A percentile compares a stretch with the other conserved stretches of the same genome.
Conservation (phyloP, 164 flowering plant genomes). For the Vitis labrusca region DNA sequence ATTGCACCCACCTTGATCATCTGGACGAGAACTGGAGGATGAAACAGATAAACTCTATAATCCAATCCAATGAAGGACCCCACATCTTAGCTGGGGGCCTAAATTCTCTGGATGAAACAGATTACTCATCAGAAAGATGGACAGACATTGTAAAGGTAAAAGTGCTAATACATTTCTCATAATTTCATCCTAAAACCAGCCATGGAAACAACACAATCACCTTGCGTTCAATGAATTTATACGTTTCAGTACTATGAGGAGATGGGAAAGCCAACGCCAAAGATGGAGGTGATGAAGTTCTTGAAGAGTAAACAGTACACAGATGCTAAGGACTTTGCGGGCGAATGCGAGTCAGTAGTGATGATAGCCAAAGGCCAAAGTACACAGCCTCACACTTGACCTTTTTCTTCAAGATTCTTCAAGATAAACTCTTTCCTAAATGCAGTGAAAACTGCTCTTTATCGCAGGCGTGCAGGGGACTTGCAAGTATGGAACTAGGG, state of each 20-base stretch:
- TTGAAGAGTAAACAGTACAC: constrained; percentile 66
- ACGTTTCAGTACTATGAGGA: constrained; percentile 80
- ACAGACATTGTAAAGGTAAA: constrained; percentile 84
- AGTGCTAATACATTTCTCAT: not conserved
- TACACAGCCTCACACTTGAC: constrained; percentile 14
- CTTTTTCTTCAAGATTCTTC: not conserved
- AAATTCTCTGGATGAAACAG: constrained; percentile 86
- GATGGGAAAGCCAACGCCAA: constrained; percentile 92
- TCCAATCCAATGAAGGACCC: constrained; percentile 57
- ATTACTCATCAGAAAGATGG: constrained; percentile 90
- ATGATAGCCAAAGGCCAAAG: constrained; percentile 98
- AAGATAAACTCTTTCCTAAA: not conserved
- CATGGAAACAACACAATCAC: not conserved
- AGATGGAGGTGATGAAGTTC: constrained; percentile 76
- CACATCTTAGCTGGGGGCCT: constrained; percentile 92
- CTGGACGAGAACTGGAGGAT: constrained; percentile 93
- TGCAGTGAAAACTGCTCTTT: not conserved
- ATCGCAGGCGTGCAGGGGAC: constrained; percentile 93
- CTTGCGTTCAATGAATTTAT: not conserved
- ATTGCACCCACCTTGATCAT: constrained; percentile 92
- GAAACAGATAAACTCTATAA: constrained; percentile 87
- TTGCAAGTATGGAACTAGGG: constrained; percentile 93
- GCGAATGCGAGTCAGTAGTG: constrained; percentile 90
- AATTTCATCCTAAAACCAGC: not conserved
- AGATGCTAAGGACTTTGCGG: constrained; percentile 89